Percentiles rank a stretch among this genome's conserved stretches.
Evolutionary conservation across 371 early-diverging fungal species (phyloP).

Genomic region (Apophysomyces variabilis): DNA sequence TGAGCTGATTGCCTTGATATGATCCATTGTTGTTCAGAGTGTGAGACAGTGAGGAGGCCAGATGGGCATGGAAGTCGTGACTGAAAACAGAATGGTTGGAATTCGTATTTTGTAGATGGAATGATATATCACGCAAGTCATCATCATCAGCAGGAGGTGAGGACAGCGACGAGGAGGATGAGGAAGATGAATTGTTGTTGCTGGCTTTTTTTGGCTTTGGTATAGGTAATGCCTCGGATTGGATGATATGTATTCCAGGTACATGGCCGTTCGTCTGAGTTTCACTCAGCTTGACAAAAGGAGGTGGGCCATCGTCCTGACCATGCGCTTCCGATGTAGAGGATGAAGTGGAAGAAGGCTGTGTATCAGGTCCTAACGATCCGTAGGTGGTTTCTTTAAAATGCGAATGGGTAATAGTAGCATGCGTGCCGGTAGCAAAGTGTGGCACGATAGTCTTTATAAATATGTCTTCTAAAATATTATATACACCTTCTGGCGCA

Average conservation of each 20-base stretch:
- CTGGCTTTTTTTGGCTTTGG: slow-evolving; percentile 22
- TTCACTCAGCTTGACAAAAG: not conserved
- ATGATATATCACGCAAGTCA: not conserved
- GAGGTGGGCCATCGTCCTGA: not conserved
- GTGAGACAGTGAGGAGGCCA: not conserved
- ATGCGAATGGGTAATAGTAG: not conserved
- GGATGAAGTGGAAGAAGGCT: slow-evolving; percentile 19
- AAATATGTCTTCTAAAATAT: slow-evolving; percentile 52
- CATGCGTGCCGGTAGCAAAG: slow-evolving; percentile 50
- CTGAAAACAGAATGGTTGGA: not conserved
- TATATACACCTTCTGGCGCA: slow-evolving; percentile 62
- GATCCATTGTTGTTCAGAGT: not conserved
- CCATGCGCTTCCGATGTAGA: slow-evolving; percentile 9
- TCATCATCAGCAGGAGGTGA: not conserved
- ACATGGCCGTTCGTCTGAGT: not conserved
- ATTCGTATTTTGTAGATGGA: not conserved
- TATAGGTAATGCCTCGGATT: slow-evolving; percentile 43
- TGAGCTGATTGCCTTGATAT: slow-evolving; percentile 20
- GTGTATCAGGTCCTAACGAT: slow-evolving; percentile 2
- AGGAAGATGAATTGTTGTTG: not conserved
- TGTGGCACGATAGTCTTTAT: slow-evolving; percentile 56
- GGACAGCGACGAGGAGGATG: not conserved
- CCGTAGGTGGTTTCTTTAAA: slow-evolving; percentile 1
- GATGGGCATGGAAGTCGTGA: not conserved
- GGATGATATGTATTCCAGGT: slow-evolving; percentile 17